phyloP scores from a whole-genome alignment of 169 alveolate species.

The Cystoisospora suis region DNA sequence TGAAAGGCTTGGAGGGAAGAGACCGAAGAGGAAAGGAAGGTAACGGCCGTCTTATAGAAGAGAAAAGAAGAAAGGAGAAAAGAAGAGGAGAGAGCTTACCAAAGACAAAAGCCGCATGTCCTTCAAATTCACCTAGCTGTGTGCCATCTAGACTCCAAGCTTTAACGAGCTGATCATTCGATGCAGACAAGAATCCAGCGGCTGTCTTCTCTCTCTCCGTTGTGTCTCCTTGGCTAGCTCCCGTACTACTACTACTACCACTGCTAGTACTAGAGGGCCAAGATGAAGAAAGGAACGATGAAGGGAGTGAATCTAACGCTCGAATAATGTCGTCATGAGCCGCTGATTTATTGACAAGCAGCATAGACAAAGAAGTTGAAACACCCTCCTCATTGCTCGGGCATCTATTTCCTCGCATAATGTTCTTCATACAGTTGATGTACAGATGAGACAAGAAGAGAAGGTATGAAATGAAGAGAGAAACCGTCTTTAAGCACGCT shows the following conservation, averaged over 20 bases:
- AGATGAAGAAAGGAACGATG: not conserved
- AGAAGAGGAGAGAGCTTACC: constrained; percentile 22
- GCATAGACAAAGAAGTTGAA: not conserved
- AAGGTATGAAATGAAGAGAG: too few species aligned
- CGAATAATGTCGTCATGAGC: constrained; percentile 53
- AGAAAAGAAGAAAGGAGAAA: too few species aligned
- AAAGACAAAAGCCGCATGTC: constrained; percentile 39
- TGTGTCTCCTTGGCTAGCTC: not conserved
- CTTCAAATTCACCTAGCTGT: not conserved
- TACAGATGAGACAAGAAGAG: too few species aligned
- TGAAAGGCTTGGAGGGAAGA: not conserved
- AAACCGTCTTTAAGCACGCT: too few species aligned
- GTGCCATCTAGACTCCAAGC: not conserved
- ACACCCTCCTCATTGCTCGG: too few species aligned
- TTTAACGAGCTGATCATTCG: constrained; percentile 34
- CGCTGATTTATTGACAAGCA: not conserved
- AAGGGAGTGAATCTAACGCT: constrained; percentile 1
- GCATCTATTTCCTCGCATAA: too few species aligned
- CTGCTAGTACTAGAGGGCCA: not conserved
- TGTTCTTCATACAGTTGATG: too few species aligned
- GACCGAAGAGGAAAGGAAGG: not conserved
- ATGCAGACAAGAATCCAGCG: not conserved
- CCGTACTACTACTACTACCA: not conserved
- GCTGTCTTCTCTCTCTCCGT: not conserved
- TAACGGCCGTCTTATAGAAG: too few species aligned